These are phyloP conservation scores for Ambrosiella beaveri DNA, from an alignment of 2,329 filamentous ascomycete genomes.

Conservation along the genomic window DNA sequence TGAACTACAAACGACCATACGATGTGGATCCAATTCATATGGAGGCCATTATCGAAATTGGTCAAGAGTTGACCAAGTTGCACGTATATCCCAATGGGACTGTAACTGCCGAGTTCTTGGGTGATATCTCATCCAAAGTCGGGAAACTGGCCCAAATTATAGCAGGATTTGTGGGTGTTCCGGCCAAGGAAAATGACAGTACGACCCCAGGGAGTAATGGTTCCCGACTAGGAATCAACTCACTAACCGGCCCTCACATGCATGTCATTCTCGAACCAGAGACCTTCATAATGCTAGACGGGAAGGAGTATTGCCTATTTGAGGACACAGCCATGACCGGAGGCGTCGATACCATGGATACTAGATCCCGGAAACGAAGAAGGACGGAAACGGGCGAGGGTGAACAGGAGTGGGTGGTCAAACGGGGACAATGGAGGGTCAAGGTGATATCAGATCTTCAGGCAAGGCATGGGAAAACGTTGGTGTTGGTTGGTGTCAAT, in stretches of 20 bases:
- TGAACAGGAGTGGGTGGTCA: constrained; percentile 40
- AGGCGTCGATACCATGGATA: constrained; percentile 17
- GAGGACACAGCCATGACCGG: constrained; percentile 14
- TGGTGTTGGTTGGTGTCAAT: constrained; percentile 61
- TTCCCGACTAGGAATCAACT: constrained; percentile 26
- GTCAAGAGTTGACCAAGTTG: constrained; percentile 44
- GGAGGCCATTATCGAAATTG: constrained; percentile 68
- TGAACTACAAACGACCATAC: constrained; percentile 70
- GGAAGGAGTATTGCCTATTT: constrained; percentile 26
- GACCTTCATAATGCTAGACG: constrained; percentile 41
- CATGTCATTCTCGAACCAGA: constrained; percentile 45
- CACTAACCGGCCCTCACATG: constrained; percentile 53
- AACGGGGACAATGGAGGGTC: constrained; percentile 54
- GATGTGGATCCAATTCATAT: constrained; percentile 45
- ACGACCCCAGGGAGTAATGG: background rate
- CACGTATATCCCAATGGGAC: constrained; percentile 25
- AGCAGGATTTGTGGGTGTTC: constrained; percentile 60
- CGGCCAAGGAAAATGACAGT: constrained; percentile 19
- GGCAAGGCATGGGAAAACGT: constrained; percentile 35
- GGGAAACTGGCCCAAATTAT: constrained; percentile 62
- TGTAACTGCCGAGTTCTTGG: constrained; percentile 54
- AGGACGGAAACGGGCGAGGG: background rate
- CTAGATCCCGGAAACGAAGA: constrained; percentile 12
- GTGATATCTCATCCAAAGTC: constrained; percentile 51
- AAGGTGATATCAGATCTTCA: constrained; percentile 35